phyloP scores from a whole-genome alignment of 1,139 yeast genomes.

The Candida sp. region DNA sequence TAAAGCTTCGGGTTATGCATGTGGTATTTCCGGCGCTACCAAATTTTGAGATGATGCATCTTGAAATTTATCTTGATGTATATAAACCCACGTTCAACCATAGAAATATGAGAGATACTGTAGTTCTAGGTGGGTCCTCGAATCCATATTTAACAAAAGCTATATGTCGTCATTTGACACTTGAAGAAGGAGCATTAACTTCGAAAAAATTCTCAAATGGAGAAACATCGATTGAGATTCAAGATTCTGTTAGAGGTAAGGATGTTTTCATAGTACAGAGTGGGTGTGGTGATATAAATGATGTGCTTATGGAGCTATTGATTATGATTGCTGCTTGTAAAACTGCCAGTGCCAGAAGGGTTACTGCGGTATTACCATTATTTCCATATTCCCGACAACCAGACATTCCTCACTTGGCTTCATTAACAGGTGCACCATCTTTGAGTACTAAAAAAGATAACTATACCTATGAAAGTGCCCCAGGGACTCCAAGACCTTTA shows the following conservation, averaged over 20 bases:
- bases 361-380: conserved; percentile 91
- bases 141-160: conserved; percentile 62
- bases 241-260: conserved; percentile 87
- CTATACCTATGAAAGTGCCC: conserved; percentile 61
- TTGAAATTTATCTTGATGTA: neutral
- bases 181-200: conserved; percentile 56
- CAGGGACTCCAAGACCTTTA: conserved; percentile 54
- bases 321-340: conserved; percentile 94
- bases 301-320: conserved; percentile 81
- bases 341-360: conserved; percentile 90
- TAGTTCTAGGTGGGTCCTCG: conserved; percentile 76
- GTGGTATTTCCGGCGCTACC: neutral
- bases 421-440: conserved; percentile 46
- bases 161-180: conserved; percentile 62
- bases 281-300: conserved; percentile 90
- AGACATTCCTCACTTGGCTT: conserved; percentile 87
- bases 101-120: conserved; percentile 60
- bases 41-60: neutral
- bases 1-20: no score
- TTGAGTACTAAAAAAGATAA: conserved; percentile 37
- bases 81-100: no score
- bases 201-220: conserved; percentile 73
- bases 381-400: conserved; percentile 98
- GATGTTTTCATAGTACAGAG: conserved; percentile 84
- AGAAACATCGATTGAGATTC: conserved; percentile 82